These are phyloP conservation scores for Chlorociboria aeruginascens DNA, from an alignment of 495 filamentous ascomycete genomes.

Conservation along the genomic window DNA sequence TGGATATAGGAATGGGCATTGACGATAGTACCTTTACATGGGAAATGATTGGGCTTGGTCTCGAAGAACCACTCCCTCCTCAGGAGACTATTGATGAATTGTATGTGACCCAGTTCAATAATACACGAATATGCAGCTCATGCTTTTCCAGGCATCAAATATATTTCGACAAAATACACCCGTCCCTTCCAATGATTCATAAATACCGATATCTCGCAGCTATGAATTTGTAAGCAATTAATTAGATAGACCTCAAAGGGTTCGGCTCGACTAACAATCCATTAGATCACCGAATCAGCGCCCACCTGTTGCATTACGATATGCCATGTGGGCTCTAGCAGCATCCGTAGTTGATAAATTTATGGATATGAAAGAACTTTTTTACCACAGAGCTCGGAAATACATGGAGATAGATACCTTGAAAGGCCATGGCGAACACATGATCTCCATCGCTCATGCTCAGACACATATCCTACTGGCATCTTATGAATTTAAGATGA, in stretches of 20 bases:
- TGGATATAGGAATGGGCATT: constrained; percentile 33
- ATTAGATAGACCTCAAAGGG: not conserved
- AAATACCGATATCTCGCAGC: constrained; percentile 72
- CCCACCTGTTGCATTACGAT: constrained; percentile 79
- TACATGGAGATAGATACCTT: constrained; percentile 85
- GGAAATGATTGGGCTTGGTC: constrained; percentile 89
- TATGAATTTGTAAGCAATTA: constrained; percentile 52
- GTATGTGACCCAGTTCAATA: constrained; percentile 35
- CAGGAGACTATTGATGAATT: constrained; percentile 86
- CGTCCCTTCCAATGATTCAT: constrained; percentile 78
- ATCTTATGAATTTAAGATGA: constrained; percentile 89
- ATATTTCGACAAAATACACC: constrained; percentile 85
- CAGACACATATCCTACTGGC: constrained; percentile 75
- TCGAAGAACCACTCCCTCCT: constrained; percentile 82
- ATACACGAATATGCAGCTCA: not conserved
- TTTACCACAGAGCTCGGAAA: constrained; percentile 80
- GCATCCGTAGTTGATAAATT: constrained; percentile 76
- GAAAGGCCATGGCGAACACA: constrained; percentile 81
- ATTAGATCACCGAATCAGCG: constrained; percentile 61
- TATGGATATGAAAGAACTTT: constrained; percentile 59
- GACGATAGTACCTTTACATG: constrained; percentile 46
- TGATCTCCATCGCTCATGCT: constrained; percentile 68
- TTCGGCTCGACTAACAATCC: constrained; percentile 12
- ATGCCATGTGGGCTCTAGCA: constrained; percentile 87
- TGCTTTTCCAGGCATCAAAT: constrained; percentile 51